Base-by-base conservation (phyloP, 352 stramenopile genomes). In the Pythium rhizo-oryzae region DNA sequence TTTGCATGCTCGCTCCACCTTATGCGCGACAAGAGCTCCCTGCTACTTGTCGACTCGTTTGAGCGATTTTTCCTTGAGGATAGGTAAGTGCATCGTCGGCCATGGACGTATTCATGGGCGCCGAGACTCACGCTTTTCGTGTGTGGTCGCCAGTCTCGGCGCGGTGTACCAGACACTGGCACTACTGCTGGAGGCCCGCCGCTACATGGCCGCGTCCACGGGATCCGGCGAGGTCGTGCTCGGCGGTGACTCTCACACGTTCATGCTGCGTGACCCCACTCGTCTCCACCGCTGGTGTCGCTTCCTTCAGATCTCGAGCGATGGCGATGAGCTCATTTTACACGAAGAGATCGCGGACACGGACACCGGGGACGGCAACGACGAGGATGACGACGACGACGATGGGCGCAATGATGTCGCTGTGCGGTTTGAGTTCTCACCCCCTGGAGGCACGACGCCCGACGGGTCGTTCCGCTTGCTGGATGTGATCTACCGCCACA, bases 81-180 rank as follows among this genome's bases (percentile, higher is more conserved):
- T 4, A 81, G 65, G 79, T 84, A 41, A 56, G 50, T 41, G 28
- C 9, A 5, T 9, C 43, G 4, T 0, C n/a, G 24, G 8, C 16
- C n/a, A 9, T 1, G 39, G 12, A 41, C 21, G n/a, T 1, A 19
- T 15, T 39, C 23, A 53, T 35, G 15, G 9, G 8, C 35, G 11
- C 16, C 37, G 51, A 6, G 51, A n/a, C 33, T 59, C 7, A 59
- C 28, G 15, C n/a, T n/a, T 25, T 33, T 33, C 28, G 28, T 56
- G 23, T 35, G 23, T 58, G 49, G 24, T 35, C 6, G 1, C 8
- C 25, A 72, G 73, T 28, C 72, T 82, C 57, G 71, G 76, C 30
- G 75, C 72, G 52, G 81, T 89, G 58, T 90, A 85, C 30, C 81
- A 89, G 67, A 87, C 84, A 15, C 67, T 92, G 52, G 80, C 84